Conservation (phyloP, 768 basidiomycete genomes). For the Boletus vermiculosoides region DNA sequence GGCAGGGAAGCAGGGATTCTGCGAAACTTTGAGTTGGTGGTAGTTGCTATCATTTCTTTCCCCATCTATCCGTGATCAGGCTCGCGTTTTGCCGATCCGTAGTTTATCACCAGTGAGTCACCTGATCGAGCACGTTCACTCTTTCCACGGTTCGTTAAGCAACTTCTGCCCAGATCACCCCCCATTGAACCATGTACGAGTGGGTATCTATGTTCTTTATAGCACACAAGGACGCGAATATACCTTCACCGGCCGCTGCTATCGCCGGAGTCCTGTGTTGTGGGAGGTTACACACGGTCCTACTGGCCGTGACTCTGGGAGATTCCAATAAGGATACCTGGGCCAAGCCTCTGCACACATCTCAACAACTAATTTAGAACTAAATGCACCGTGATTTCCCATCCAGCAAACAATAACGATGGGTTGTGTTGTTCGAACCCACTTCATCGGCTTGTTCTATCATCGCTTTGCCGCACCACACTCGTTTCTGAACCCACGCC, state of each 20-base stretch:
- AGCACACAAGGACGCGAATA: neutral
- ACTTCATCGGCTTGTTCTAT: neutral
- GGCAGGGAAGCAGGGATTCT: slow-evolving; percentile 15
- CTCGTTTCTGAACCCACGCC: neutral
- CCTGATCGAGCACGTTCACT: neutral
- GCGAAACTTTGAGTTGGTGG: slow-evolving; percentile 23
- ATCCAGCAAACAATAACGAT: neutral
- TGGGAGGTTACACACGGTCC: slow-evolving; percentile 6
- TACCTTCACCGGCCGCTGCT: neutral
- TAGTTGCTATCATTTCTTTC: neutral
- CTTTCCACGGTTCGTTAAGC: neutral
- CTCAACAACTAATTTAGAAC: neutral
- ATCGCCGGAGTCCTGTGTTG: neutral
- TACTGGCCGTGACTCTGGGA: neutral
- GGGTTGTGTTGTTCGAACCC: neutral
- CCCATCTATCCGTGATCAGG: neutral
- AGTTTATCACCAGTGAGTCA: neutral
- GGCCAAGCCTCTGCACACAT: neutral
- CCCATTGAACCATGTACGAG: neutral
- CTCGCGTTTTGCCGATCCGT: neutral
- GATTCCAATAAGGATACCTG: neutral
- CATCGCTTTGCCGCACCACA: neutral
- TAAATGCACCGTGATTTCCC: neutral
- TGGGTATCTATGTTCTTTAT: neutral
- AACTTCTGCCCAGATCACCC: neutral